Conservation (phyloP, 257 asterid species). For the Dorcoceras hygrometricum region DNA sequence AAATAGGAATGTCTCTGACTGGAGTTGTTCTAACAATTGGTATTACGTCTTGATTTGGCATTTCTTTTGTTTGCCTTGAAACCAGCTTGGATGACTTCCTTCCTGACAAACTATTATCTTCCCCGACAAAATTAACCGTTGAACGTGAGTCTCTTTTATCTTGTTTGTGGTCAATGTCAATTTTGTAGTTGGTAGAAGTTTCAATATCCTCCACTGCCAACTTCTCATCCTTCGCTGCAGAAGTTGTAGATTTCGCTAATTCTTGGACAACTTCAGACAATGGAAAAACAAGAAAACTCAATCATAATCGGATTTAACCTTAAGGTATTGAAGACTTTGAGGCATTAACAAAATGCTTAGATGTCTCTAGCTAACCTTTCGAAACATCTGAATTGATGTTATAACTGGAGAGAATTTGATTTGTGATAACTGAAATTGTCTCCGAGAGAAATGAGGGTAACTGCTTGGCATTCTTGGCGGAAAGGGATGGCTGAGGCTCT, state of each 20-base stretch:
- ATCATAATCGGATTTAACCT: neutral
- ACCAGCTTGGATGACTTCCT: constrained; percentile 76
- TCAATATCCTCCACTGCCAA: constrained; percentile 31
- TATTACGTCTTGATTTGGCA: too few relatives aligned
- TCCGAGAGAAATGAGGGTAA: constrained; percentile 37
- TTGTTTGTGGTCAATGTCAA: constrained; percentile 33
- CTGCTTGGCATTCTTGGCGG: constrained; percentile 39
- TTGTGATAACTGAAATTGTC: constrained; percentile 42
- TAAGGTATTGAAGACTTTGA: too few relatives aligned
- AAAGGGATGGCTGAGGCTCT: constrained; percentile 39
- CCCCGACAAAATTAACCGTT: constrained; percentile 69
- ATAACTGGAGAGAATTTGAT: constrained; percentile 33
- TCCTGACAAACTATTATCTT: constrained; percentile 81
- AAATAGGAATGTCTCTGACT: too few relatives aligned
- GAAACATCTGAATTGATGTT: constrained; percentile 39
- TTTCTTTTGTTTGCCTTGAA: constrained; percentile 24
- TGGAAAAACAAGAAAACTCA: constrained; percentile 5
- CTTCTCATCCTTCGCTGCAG: constrained; percentile 30
- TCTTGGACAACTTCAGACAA: constrained; percentile 38
- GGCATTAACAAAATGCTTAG: neutral
- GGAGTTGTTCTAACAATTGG: too few relatives aligned
- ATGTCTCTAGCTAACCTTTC: constrained; percentile 41
- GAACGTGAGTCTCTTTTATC: constrained; percentile 36
- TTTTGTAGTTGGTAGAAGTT: constrained; percentile 21
- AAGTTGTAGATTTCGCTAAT: constrained; percentile 27